Evolutionary conservation across 176 grass and related monocot genomes (phyloP).

Genomic region (Miscanthus lutarioriparius): DNA sequence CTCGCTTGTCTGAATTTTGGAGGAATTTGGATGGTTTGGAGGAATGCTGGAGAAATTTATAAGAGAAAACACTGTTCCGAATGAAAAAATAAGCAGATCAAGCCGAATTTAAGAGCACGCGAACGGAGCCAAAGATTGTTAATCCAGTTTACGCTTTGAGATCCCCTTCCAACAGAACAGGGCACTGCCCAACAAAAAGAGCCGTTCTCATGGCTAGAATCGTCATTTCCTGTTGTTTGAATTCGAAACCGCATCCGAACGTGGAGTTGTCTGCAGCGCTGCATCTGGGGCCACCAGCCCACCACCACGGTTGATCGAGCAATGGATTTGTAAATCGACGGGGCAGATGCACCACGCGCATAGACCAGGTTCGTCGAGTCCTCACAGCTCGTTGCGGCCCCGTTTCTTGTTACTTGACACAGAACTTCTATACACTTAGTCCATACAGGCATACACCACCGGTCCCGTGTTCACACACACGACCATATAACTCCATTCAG

Average conservation of each 20-base stretch:
- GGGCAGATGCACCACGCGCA: not conserved
- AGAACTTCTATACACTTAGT: not conserved
- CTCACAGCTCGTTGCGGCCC: not conserved
- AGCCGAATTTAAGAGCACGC: too few relatives aligned
- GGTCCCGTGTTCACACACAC: not conserved
- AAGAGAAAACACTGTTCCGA: too few relatives aligned
- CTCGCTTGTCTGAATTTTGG: too few relatives aligned
- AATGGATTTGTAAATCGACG: not conserved
- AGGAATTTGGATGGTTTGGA: too few relatives aligned
- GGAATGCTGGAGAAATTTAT: too few relatives aligned
- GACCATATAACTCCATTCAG: too few relatives aligned
- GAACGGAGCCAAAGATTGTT: not conserved
- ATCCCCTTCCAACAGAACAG: conserved; percentile 7
- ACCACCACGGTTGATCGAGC: not conserved
- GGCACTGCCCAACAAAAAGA: not conserved
- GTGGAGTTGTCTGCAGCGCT: not conserved
- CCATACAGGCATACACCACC: not conserved
- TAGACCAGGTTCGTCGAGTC: not conserved
- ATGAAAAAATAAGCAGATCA: too few relatives aligned
- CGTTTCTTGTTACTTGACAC: not conserved
- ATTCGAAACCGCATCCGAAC: conserved; percentile 47
- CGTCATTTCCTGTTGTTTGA: conserved; percentile 44
- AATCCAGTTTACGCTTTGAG: not conserved
- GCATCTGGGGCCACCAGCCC: conserved; percentile 33
- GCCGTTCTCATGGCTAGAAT: not conserved